Evolutionary conservation across 2,329 filamentous ascomycete species (phyloP).

Genomic region (Clonostachys solani): DNA sequence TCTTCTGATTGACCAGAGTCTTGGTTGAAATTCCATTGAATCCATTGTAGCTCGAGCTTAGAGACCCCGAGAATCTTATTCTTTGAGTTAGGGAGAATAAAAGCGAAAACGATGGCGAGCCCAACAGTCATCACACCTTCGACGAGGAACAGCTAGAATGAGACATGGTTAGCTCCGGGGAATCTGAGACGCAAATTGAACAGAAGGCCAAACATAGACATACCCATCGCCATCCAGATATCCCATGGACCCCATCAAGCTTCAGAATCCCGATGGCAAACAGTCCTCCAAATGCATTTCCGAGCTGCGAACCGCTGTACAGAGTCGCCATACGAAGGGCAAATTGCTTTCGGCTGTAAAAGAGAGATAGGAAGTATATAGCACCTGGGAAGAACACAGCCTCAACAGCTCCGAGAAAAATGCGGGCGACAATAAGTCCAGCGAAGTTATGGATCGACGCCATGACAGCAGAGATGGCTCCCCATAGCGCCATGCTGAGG

Average conservation of each 20-base stretch:
- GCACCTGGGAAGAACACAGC: conserved; percentile 20
- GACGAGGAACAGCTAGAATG: conserved; percentile 3
- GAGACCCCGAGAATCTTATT: conserved; percentile 8
- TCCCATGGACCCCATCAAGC: conserved; percentile 37
- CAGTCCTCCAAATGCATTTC: conserved; percentile 44
- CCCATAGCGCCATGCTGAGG: conserved; percentile 53
- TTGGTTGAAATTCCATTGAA: conserved; percentile 7
- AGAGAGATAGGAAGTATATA: conserved; percentile 22
- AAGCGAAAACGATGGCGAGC: conserved; percentile 5
- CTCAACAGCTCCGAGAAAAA: conserved; percentile 9
- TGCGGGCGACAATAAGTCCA: conserved; percentile 17
- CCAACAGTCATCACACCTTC: conserved; percentile 9
- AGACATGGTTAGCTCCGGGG: background rate
- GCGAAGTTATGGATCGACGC: conserved; percentile 47
- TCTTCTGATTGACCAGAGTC: conserved; percentile 1
- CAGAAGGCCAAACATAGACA: conserved; percentile 10
- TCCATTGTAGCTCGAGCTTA: conserved; percentile 7
- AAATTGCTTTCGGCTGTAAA: conserved; percentile 58
- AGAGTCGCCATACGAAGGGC: conserved; percentile 26
- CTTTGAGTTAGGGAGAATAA: conserved; percentile 9
- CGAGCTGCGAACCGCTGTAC: conserved; percentile 24
- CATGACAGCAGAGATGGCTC: conserved; percentile 52
- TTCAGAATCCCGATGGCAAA: conserved; percentile 42
- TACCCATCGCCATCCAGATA: conserved; percentile 48
- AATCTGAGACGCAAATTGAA: background rate